A percentile compares a stretch with the other conserved stretches of the same genome.
Evolutionary conservation across 2,329 filamentous ascomycete genomes (phyloP).

Genomic region (Hypoxylon rubiginosum): DNA sequence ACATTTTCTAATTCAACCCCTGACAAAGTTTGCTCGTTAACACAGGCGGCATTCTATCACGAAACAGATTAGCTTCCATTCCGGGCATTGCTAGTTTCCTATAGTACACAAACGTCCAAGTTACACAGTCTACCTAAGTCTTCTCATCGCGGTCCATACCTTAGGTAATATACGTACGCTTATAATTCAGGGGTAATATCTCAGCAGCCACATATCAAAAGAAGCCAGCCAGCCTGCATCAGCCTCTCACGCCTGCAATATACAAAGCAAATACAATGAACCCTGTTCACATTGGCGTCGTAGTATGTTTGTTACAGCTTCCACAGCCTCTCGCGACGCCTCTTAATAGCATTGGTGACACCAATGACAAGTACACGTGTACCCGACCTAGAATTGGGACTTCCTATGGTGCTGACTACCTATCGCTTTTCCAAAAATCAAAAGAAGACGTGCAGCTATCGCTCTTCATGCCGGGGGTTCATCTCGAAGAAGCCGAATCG

Average conservation of each 20-base stretch:
- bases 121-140: neutral
- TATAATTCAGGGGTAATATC: slow-evolving; percentile 30
- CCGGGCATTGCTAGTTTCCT: neutral
- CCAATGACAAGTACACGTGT: neutral
- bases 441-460: slow-evolving; percentile 36
- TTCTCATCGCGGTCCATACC: neutral
- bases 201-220: neutral
- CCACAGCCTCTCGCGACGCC: slow-evolving; percentile 18
- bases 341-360: slow-evolving; percentile 25
- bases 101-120: neutral
- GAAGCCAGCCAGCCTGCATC: neutral
- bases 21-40: slow-evolving; percentile 33
- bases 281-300: slow-evolving; percentile 10
- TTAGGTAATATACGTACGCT: neutral
- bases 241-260: neutral
- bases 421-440: slow-evolving; percentile 18
- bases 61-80: slow-evolving; percentile 25
- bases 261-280: slow-evolving; percentile 10
- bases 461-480: slow-evolving; percentile 31
- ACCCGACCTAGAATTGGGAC: slow-evolving; percentile 10
- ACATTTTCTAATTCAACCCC: slow-evolving; percentile 14
- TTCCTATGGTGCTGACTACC: slow-evolving; percentile 20
- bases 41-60: slow-evolving; percentile 31
- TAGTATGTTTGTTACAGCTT: slow-evolving; percentile 16
- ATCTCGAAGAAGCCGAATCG: slow-evolving; percentile 25